Evolutionary conservation across 2,329 filamentous ascomycete species (phyloP).

Genomic region (Leptosphaerulina australis): DNA sequence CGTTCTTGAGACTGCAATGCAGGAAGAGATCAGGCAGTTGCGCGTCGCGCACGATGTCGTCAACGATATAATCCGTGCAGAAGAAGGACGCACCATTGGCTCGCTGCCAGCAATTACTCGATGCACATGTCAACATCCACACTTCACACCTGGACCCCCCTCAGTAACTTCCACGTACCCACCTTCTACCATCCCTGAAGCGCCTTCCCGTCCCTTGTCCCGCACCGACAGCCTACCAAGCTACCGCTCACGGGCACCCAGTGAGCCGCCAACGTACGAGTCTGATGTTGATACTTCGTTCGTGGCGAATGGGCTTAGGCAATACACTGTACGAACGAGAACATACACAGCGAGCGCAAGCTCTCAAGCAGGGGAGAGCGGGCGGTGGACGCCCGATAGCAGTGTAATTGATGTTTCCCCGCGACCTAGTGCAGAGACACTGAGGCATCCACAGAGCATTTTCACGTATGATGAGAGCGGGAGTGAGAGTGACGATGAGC

Average conservation of each 20-base stretch:
- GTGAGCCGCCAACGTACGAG: conserved; percentile 52
- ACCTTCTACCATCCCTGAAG: conserved; percentile 36
- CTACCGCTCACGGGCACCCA: conserved; percentile 50
- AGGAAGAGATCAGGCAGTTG: conserved; percentile 57
- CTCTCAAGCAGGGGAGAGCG: conserved; percentile 18
- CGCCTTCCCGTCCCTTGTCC: conserved; percentile 44
- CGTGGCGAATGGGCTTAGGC: conserved; percentile 52
- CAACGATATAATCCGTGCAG: conserved; percentile 53
- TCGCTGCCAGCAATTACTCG: not conserved
- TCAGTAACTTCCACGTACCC: conserved; percentile 42
- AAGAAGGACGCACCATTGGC: conserved; percentile 40
- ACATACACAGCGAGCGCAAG: not conserved
- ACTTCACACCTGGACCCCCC: conserved; percentile 20
- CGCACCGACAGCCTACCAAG: conserved; percentile 53
- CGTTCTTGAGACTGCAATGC: conserved; percentile 53
- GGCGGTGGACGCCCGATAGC: conserved; percentile 47
- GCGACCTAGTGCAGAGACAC: conserved; percentile 46
- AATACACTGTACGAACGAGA: conserved; percentile 40
- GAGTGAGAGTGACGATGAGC: conserved; percentile 10
- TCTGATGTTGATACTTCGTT: conserved; percentile 43
- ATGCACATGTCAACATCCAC: conserved; percentile 29
- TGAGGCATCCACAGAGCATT: conserved; percentile 36
- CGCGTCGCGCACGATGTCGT: conserved; percentile 61
- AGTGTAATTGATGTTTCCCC: conserved; percentile 49
- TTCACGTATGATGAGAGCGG: conserved; percentile 32